These are phyloP conservation scores for Suillus ampliporus DNA, from an alignment of 768 basidiomycete species.

Conservation along the genomic window DNA sequence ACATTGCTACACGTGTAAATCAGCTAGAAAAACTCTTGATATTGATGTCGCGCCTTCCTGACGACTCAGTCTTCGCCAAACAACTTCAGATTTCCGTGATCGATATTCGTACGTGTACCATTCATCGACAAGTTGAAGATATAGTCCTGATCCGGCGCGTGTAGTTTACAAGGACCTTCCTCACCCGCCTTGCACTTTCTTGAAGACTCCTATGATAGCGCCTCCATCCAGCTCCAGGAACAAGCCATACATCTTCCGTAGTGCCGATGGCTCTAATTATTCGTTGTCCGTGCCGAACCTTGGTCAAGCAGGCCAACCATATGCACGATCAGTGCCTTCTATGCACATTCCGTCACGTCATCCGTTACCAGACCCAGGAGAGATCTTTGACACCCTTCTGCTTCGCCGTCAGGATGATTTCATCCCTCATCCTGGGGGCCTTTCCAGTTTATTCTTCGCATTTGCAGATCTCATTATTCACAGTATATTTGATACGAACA, in stretches of 20 bases:
- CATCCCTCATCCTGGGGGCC: constrained; percentile 64
- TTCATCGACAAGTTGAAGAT: background rate
- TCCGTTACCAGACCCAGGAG: constrained; percentile 64
- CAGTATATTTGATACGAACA: constrained; percentile 66
- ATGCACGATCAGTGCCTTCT: constrained; percentile 69
- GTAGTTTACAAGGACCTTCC: constrained; percentile 82
- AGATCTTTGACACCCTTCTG: constrained; percentile 77
- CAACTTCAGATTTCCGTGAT: constrained; percentile 58
- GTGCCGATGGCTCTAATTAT: constrained; percentile 66
- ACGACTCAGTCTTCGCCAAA: constrained; percentile 33
- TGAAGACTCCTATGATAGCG: background rate
- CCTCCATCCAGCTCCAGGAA: constrained; percentile 14
- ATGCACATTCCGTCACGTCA: constrained; percentile 45
- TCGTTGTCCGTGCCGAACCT: constrained; percentile 58
- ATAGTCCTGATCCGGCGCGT: constrained; percentile 9
- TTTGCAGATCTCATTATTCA: constrained; percentile 83
- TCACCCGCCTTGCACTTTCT: constrained; percentile 59
- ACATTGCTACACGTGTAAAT: constrained; percentile 14
- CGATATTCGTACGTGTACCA: constrained; percentile 56
- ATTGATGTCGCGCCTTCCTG: constrained; percentile 59
- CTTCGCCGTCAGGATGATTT: constrained; percentile 44
- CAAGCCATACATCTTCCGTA: constrained; percentile 57
- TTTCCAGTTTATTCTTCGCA: constrained; percentile 77
- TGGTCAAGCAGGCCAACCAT: constrained; percentile 66
- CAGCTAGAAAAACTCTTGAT: constrained; percentile 69